phyloP scores from a whole-genome alignment of 2,329 filamentous ascomycete species.

The Colletotrichum spaethianum region DNA sequence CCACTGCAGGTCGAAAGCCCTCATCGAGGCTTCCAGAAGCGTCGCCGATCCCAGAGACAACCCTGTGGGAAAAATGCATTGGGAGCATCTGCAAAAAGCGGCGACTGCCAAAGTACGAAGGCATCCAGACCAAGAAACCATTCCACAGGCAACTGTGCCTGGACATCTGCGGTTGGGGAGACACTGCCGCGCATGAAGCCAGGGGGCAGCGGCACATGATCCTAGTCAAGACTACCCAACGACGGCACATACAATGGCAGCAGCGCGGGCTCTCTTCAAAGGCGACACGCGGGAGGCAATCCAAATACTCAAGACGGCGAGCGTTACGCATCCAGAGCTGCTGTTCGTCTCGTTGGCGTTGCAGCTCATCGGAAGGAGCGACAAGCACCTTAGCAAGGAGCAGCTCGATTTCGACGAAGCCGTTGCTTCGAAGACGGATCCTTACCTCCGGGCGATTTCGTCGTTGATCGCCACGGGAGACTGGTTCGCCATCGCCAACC shows the following conservation, averaged over 20 bases:
- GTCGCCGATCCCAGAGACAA: slow-evolving; percentile 60
- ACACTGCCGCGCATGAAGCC: slow-evolving; percentile 53
- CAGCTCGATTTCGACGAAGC: slow-evolving; percentile 72
- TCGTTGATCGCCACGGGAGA: slow-evolving; percentile 82
- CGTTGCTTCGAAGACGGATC: slow-evolving; percentile 77
- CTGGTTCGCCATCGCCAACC: slow-evolving; percentile 81
- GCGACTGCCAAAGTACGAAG: slow-evolving; percentile 74
- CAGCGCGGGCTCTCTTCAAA: slow-evolving; percentile 82
- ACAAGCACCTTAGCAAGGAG: slow-evolving; percentile 59
- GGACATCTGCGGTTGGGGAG: slow-evolving; percentile 82
- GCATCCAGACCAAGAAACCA: slow-evolving; percentile 74
- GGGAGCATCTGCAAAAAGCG: slow-evolving; percentile 74
- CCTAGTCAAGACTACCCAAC: slow-evolving; percentile 65
- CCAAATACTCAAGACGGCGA: slow-evolving; percentile 77
- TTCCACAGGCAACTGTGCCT: slow-evolving; percentile 83
- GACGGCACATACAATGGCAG: slow-evolving; percentile 78
- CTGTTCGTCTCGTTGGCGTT: slow-evolving; percentile 78
- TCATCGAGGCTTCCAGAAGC: slow-evolving; percentile 63
- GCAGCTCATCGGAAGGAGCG: slow-evolving; percentile 71
- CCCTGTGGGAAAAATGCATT: slow-evolving; percentile 74
- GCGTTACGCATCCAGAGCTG: slow-evolving; percentile 73
- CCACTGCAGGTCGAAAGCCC: slow-evolving; percentile 61
- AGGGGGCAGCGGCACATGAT: slow-evolving; percentile 52
- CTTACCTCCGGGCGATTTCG: slow-evolving; percentile 85
- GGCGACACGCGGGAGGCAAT: slow-evolving; percentile 79